Base-by-base conservation (phyloP, 345 rosid genomes). In the Eucalyptus sp. region DNA sequence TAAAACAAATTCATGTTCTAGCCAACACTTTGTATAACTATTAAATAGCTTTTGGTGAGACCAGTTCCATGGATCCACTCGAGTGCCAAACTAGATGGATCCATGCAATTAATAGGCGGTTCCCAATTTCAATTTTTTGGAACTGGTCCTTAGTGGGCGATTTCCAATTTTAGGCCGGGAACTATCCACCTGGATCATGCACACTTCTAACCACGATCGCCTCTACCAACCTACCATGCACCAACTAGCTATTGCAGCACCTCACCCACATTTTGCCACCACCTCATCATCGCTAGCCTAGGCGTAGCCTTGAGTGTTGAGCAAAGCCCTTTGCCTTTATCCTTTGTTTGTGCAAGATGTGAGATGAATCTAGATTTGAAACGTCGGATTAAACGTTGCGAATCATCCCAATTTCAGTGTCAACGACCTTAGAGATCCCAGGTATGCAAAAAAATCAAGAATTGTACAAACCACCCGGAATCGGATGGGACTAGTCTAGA, bases 101-200 rank as follows among this genome's bases (percentile, higher is more conserved):
- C 58, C 2, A 52, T 52, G 24, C 24, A 52, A 52, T 9, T 52
- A 52, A 52, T 1, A 24, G 24, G 2, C 2, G 2, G 56, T 52
- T 52, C 4, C 4, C 10, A 1, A 52, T 52, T 50, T 18, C 56
- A 52, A 52, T 52, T 52, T 52, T 52, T 52, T 1, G 4, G 4
- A 52, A 52, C 8, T 3, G 10, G 58, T 52, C 24, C 4, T 52
- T 52, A 17, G 4, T 7, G 56, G 24, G 7, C 1, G 4, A 52
- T 18, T 52, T 52, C 0, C 0, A 24, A 52, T 52, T 52, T 52
- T 52, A 52, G 24, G 56, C 2, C 2, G 1, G 9, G 7, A 52
- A 18, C 2, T 52, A 1, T 3, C 24, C 24, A 52, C 4, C 0
- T 4, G 1, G 22, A 52, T 4, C 56, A 7, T 52, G 24, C 56